These are phyloP conservation scores for Scheffersomyces parashehatae DNA, from an alignment of 1,139 yeast genomes.

Conservation along the genomic window DNA sequence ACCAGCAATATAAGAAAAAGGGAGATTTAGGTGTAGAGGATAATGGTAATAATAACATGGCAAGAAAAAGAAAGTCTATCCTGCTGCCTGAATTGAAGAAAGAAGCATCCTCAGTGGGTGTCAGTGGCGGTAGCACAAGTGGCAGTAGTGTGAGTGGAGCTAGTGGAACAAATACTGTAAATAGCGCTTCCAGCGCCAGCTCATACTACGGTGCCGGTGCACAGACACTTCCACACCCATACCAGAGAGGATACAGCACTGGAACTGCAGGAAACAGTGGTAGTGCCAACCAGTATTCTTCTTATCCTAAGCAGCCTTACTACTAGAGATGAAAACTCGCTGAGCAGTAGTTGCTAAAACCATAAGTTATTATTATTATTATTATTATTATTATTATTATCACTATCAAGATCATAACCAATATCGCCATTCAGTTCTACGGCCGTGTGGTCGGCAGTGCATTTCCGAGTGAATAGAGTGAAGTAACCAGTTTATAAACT, in stretches of 20 bases:
- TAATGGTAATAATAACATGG: not conserved
- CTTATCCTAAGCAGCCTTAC: slow-evolving; percentile 15
- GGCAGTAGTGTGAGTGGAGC: not conserved
- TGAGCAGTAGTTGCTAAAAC: too few species aligned
- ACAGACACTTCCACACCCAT: slow-evolving; percentile 13
- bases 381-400: too few species aligned
- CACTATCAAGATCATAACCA: too few species aligned
- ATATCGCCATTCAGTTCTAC: too few species aligned
- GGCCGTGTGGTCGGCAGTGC: too few species aligned
- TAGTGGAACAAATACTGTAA: slow-evolving; percentile 3
- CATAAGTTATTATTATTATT: too few species aligned
- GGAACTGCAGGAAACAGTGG: slow-evolving; percentile 1
- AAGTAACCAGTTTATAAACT: too few species aligned
- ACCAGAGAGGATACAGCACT: slow-evolving; percentile 7
- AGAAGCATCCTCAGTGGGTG: not conserved
- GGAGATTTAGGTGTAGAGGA: slow-evolving; percentile 3
- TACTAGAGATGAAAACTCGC: slow-evolving; percentile 3
- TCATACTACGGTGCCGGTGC: slow-evolving; percentile 8
- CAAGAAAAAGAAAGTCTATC: not conserved
- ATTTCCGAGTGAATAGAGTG: too few species aligned
- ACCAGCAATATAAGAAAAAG: slow-evolving; percentile 15
- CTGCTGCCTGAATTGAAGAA: slow-evolving; percentile 1
- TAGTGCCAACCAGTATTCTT: slow-evolving; percentile 8
- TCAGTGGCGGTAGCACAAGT: too few species aligned
- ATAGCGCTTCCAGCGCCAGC: slow-evolving; percentile 2